Percentiles rank a stretch among this genome's conserved stretches.
phyloP scores from a whole-genome alignment of 345 rosid genomes.

The Eucalyptus regnans region DNA sequence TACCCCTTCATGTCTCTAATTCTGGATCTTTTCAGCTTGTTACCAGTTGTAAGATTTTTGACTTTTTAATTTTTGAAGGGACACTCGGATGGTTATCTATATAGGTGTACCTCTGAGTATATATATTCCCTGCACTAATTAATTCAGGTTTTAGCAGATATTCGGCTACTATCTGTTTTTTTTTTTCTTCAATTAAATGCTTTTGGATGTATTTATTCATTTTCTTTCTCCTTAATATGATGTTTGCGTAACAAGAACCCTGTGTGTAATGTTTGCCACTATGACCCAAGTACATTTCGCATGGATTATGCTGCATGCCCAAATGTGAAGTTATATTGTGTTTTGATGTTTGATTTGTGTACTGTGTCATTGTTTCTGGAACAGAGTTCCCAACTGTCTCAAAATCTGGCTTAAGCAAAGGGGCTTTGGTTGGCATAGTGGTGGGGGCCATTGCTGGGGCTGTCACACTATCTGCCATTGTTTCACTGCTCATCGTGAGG shows the following conservation, averaged over 20 bases:
- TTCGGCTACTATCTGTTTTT: neutral
- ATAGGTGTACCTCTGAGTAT: neutral
- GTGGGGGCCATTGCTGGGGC: constrained; percentile 66
- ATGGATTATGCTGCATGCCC: neutral
- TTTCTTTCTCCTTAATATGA: neutral
- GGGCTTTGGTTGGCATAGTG: constrained; percentile 53
- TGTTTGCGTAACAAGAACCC: neutral
- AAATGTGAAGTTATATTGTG: neutral
- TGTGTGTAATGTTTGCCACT: neutral
- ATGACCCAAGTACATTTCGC: neutral
- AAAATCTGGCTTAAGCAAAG: constrained; percentile 40
- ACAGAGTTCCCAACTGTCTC: constrained; percentile 17
- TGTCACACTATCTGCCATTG: constrained; percentile 51
- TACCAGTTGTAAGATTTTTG: neutral
- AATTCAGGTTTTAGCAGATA: neutral
- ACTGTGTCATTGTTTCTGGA: neutral
- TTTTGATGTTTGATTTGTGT: neutral
- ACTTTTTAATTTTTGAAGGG: neutral
- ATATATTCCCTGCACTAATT: neutral
- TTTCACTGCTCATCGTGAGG: constrained; percentile 54
- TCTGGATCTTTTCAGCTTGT: neutral
- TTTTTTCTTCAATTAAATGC: neutral
- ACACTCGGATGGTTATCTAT: neutral
- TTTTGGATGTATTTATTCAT: neutral
- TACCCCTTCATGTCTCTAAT: neutral